Conservation (phyloP, 345 rosid genomes). For the Salix koriyanagi region DNA sequence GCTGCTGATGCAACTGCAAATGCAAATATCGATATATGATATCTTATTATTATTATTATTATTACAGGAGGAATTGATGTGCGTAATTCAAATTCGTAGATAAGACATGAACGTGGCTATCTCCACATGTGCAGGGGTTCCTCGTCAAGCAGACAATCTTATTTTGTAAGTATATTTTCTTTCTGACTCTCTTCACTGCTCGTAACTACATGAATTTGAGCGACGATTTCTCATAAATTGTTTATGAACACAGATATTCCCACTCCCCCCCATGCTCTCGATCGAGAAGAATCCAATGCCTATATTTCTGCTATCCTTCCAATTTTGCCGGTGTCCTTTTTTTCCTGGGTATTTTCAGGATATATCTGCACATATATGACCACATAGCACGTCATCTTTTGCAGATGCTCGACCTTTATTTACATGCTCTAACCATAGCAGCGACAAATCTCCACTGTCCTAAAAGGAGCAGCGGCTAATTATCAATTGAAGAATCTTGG, state of each 20-base stretch:
- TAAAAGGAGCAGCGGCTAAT: neutral
- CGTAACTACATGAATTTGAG: neutral
- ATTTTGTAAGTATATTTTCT: too few species aligned
- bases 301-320: neutral
- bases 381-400: conserved; percentile 15
- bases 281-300: conserved; percentile 37
- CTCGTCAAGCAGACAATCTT: neutral
- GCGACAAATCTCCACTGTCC: neutral
- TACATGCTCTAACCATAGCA: neutral
- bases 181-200: neutral
- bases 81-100: neutral
- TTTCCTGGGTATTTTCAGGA: neutral
- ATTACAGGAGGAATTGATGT: neutral
- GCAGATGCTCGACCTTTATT: neutral
- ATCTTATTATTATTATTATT: neutral
- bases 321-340: neutral
- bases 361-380: neutral
- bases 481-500: neutral
- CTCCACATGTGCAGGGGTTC: conserved; percentile 18
- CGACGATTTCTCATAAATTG: neutral
- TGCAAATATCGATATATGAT: neutral
- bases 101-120: conserved; percentile 16
- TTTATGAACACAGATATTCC: neutral
- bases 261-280: neutral
- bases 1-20: neutral